Evolutionary conservation across 257 asterid genomes (phyloP).

Genomic region (Nicotiana undulata): DNA sequence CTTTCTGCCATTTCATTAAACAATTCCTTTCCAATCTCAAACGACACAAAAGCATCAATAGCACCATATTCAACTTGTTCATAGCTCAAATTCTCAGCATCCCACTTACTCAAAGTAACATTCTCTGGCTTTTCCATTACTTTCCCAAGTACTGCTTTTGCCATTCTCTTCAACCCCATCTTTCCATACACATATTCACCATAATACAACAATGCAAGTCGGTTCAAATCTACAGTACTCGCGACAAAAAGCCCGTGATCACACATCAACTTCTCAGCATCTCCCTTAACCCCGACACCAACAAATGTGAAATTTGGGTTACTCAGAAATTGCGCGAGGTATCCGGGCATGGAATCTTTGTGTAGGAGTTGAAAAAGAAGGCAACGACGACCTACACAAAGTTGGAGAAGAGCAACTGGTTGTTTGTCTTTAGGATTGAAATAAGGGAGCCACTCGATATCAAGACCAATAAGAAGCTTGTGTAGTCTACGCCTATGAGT

Average conservation of each 20-base stretch:
- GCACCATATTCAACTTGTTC: slow-evolving; percentile 24
- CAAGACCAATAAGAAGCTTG: slow-evolving; percentile 15
- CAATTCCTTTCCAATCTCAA: slow-evolving; percentile 2
- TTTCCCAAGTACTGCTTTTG: neutral
- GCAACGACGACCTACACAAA: slow-evolving; percentile 9
- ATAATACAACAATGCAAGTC: slow-evolving; percentile 7
- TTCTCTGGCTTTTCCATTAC: slow-evolving; percentile 13
- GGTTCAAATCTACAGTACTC: slow-evolving; percentile 6
- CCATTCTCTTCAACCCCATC: slow-evolving; percentile 17
- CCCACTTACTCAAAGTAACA: slow-evolving; percentile 22
- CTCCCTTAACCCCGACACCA: slow-evolving; percentile 20
- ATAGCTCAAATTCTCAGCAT: neutral
- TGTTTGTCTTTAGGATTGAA: neutral
- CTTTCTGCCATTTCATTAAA: neutral
- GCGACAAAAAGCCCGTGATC: slow-evolving; percentile 15
- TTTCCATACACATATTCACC: neutral
- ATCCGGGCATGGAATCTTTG: slow-evolving; percentile 9
- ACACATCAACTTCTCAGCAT: slow-evolving; percentile 8
- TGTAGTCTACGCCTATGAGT: neutral
- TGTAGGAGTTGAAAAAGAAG: slow-evolving; percentile 6
- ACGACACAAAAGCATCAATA: slow-evolving; percentile 23
- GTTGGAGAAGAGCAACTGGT: slow-evolving; percentile 19
- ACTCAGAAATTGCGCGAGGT: neutral
- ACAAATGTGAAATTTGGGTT: slow-evolving; percentile 4
- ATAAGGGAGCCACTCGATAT: slow-evolving; percentile 22